Conservation (phyloP, 495 filamentous ascomycete species). For the Coniosporium apollinis region DNA sequence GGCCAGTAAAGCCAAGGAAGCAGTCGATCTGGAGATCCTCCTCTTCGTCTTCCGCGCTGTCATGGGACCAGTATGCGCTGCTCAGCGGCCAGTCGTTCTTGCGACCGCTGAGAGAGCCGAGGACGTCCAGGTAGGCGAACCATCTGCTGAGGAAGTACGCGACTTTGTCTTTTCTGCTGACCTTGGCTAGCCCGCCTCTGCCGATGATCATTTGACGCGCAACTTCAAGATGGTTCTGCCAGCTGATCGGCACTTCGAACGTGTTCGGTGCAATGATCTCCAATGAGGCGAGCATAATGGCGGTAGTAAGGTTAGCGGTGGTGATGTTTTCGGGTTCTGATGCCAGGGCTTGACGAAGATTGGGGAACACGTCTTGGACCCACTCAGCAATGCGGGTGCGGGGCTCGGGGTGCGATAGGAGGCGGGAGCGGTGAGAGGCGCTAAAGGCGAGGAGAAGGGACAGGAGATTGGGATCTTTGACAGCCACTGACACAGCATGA, state of each 20-base stretch:
- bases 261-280: constrained; percentile 75
- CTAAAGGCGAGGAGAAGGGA: constrained; percentile 69
- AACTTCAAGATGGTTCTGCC: constrained; percentile 63
- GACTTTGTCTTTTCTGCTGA: constrained; percentile 44
- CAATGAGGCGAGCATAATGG: constrained; percentile 73
- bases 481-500: constrained; percentile 51
- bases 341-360: constrained; percentile 45
- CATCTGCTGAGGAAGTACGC: constrained; percentile 72
- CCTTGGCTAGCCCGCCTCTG: constrained; percentile 40
- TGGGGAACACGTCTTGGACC: constrained; percentile 64
- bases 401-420: constrained; percentile 59
- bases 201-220: constrained; percentile 61
- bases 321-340: constrained; percentile 33
- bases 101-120: constrained; percentile 59
- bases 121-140: constrained; percentile 73
- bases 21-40: constrained; percentile 40
- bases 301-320: constrained; percentile 61
- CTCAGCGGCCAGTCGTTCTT: constrained; percentile 39
- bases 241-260: constrained; percentile 54
- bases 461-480: constrained; percentile 49
- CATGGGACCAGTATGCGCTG: constrained; percentile 36
- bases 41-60: constrained; percentile 22
- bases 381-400: constrained; percentile 60
- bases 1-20: constrained; percentile 46
- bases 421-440: constrained; percentile 64